Percentiles rank a stretch among this genome's conserved stretches.
Conservation (phyloP, 345 rosid species). For the Lepidium africanum region DNA sequence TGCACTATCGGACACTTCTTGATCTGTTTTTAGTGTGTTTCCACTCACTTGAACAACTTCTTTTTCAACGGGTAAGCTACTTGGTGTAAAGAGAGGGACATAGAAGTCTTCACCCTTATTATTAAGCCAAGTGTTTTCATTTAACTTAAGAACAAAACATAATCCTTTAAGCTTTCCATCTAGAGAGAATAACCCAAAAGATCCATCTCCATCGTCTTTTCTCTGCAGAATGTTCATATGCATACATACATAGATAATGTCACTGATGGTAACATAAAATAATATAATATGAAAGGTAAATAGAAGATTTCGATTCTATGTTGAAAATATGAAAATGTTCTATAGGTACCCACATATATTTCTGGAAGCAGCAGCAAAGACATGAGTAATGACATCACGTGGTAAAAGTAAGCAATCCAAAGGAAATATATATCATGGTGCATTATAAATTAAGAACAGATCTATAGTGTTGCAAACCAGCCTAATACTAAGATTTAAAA, state of each 20-base stretch:
- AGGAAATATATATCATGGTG: not conserved
- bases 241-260: constrained; percentile 5
- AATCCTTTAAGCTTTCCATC: constrained; percentile 57
- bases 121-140: constrained; percentile 63
- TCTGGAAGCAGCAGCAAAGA: not conserved
- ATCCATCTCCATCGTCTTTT: constrained; percentile 48
- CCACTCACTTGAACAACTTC: constrained; percentile 27
- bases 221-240: constrained; percentile 43
- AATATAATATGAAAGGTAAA: not conserved
- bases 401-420: not conserved
- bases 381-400: not conserved
- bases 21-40: constrained; percentile 28
- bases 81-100: constrained; percentile 50
- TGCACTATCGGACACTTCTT: constrained; percentile 38
- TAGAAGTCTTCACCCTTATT: constrained; percentile 68
- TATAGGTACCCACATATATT: not conserved
- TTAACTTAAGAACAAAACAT: constrained; percentile 77
- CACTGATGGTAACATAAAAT: not conserved
- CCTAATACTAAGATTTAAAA: not conserved
- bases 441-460: not conserved
- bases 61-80: constrained; percentile 33
- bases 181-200: constrained; percentile 54
- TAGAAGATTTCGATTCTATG: not conserved
- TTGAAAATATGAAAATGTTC: not conserved
- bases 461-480: not conserved